Evolutionary conservation across 2,329 filamentous ascomycete species (phyloP).

Genomic region (Aspergillus niger): DNA sequence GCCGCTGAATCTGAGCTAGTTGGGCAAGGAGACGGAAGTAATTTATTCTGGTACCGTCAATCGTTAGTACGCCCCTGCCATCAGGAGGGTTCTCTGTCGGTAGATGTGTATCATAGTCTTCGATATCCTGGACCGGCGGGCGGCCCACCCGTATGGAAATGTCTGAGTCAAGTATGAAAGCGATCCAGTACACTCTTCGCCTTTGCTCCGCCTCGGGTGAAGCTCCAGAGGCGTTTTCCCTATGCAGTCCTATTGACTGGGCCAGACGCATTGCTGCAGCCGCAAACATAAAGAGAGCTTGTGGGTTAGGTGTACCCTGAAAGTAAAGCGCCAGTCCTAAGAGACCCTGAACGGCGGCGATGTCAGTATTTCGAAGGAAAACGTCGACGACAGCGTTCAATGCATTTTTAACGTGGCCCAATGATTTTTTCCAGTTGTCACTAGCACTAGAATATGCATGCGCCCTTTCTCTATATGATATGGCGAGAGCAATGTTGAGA

Average conservation of each 20-base stretch:
- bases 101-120: constrained; percentile 21
- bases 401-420: constrained; percentile 24
- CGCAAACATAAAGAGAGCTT: constrained; percentile 25
- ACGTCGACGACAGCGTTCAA: constrained; percentile 22
- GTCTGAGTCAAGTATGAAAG: constrained; percentile 28
- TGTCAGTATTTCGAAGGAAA: constrained; percentile 20
- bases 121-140: constrained; percentile 20
- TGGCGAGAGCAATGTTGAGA: constrained; percentile 25
- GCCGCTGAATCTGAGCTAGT: constrained; percentile 20
- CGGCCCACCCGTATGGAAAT: constrained; percentile 24
- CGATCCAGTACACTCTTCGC: constrained; percentile 24
- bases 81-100: constrained; percentile 14
- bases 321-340: constrained; percentile 25
- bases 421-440: constrained; percentile 20
- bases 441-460: constrained; percentile 2
- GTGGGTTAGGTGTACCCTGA: constrained; percentile 26
- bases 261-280: constrained; percentile 25
- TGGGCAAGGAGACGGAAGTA: constrained; percentile 18
- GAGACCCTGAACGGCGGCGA: constrained; percentile 23
- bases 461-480: constrained; percentile 22
- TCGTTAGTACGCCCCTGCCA: constrained; percentile 12
- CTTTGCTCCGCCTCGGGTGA: constrained; percentile 19
- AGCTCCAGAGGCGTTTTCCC: constrained; percentile 13
- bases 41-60: constrained; percentile 14
- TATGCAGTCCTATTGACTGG: constrained; percentile 27